Percentiles rank a stretch among this genome's conserved stretches.
These are phyloP conservation scores for Monilinia fructigena DNA, from an alignment of 2,329 filamentous ascomycete species.

Conservation along the genomic window DNA sequence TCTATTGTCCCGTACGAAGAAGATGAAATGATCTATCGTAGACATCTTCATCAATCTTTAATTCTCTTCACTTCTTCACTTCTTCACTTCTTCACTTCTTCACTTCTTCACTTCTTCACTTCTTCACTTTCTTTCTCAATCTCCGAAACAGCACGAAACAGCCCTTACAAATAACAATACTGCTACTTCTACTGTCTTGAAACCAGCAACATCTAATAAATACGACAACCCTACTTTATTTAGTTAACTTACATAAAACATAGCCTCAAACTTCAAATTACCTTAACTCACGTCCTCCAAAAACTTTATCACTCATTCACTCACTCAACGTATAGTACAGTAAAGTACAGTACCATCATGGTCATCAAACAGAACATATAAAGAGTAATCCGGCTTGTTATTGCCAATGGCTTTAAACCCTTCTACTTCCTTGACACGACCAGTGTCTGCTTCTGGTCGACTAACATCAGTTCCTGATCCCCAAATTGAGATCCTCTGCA, in stretches of 20 bases:
- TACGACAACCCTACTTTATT: not conserved
- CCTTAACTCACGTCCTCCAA: not conserved
- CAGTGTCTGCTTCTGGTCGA: slow-evolving; percentile 27
- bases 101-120: too few species aligned
- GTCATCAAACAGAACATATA: slow-evolving; percentile 14
- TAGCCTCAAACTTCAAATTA: not conserved
- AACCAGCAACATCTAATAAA: not conserved
- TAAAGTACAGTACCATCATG: slow-evolving; percentile 19
- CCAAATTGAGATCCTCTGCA: slow-evolving; percentile 39
- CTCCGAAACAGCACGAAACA: not conserved
- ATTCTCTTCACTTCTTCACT: not conserved
- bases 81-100: too few species aligned
- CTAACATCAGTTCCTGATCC: slow-evolving; percentile 32
- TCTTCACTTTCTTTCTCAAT: too few species aligned
- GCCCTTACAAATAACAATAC: not conserved
- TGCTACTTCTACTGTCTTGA: not conserved
- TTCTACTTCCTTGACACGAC: slow-evolving; percentile 28
- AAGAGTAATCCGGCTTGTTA: not conserved
- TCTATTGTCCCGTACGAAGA: not conserved
- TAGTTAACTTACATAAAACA: not conserved
- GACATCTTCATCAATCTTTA: not conserved
- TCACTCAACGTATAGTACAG: too few species aligned
- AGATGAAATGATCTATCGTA: not conserved
- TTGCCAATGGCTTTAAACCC: slow-evolving; percentile 31
- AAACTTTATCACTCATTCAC: not conserved